Conservation (phyloP, 345 rosid species). For the Syzygium jambos region DNA sequence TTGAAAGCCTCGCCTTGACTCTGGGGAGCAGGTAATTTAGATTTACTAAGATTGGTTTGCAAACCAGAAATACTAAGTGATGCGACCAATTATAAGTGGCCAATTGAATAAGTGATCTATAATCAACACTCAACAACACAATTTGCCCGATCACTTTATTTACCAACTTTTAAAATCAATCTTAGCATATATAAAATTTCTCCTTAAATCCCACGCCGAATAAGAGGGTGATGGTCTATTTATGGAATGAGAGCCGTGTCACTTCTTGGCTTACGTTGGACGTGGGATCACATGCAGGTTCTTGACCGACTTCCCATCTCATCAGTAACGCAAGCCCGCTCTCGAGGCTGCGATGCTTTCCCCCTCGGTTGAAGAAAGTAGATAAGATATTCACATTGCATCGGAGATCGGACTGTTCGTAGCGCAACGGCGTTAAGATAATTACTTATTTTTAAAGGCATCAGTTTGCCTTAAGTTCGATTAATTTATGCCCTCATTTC, state of each 20-base stretch:
- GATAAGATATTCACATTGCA: background rate
- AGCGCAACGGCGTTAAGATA: background rate
- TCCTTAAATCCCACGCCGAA: background rate
- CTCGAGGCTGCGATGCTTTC: background rate
- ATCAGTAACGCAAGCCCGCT: background rate
- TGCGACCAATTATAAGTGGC: background rate
- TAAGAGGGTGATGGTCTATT: background rate
- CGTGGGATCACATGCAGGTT: background rate
- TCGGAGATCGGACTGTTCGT: background rate
- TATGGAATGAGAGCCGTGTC: background rate
- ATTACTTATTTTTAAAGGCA: background rate
- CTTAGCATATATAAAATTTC: background rate
- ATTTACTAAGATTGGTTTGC: background rate
- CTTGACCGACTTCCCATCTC: too few species aligned
- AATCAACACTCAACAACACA: background rate
- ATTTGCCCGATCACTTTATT: background rate
- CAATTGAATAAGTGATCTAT: background rate
- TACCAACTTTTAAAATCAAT: background rate
- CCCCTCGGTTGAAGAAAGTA: background rate
- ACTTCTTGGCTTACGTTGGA: background rate
- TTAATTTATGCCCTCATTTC: background rate
- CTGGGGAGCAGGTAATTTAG: background rate
- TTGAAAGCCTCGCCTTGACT: background rate
- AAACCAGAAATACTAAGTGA: background rate
- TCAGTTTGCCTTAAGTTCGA: background rate